These are phyloP conservation scores for Talaromyces sp. DNA, from an alignment of 2,329 filamentous ascomycete species.

Conservation along the genomic window DNA sequence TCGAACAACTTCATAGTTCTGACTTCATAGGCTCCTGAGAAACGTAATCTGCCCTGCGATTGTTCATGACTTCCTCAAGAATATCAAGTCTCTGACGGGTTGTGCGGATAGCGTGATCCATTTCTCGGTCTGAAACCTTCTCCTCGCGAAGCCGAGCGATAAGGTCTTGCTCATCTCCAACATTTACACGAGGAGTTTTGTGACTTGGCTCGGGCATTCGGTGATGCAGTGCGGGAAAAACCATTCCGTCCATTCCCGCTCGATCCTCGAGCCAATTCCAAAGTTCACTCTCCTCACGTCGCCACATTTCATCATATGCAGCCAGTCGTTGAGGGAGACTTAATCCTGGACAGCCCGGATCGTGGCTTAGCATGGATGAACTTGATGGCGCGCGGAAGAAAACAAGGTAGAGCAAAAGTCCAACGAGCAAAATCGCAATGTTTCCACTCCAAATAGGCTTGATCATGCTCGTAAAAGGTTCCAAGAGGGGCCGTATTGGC, in stretches of 20 bases:
- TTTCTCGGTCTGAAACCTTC: slow-evolving; percentile 71
- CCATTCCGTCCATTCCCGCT: slow-evolving; percentile 67
- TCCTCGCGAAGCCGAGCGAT: slow-evolving; percentile 63
- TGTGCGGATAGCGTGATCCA: slow-evolving; percentile 78
- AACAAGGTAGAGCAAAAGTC: slow-evolving; percentile 71
- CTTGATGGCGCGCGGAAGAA: slow-evolving; percentile 63
- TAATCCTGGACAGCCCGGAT: slow-evolving; percentile 43
- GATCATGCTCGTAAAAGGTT: slow-evolving; percentile 70
- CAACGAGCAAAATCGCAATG: slow-evolving; percentile 73
- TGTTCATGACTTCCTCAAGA: slow-evolving; percentile 72
- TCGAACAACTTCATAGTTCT: slow-evolving; percentile 24
- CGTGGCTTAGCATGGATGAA: slow-evolving; percentile 38
- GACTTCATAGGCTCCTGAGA: slow-evolving; percentile 21
- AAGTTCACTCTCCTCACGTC: slow-evolving; percentile 79
- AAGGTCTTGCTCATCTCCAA: slow-evolving; percentile 48
- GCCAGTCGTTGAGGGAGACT: slow-evolving; percentile 67
- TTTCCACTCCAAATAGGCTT: slow-evolving; percentile 74
- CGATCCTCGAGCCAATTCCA: slow-evolving; percentile 94
- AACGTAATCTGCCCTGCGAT: slow-evolving; percentile 49
- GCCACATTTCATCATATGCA: slow-evolving; percentile 93
- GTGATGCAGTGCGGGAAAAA: slow-evolving; percentile 37
- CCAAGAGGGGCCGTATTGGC: slow-evolving; percentile 69
- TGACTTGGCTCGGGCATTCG: slow-evolving; percentile 40
- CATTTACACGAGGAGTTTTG: slow-evolving; percentile 47
- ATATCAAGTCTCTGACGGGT: slow-evolving; percentile 82